Percentiles rank a stretch among this genome's conserved stretches.
These are phyloP conservation scores for Helianthus annuus DNA, from an alignment of 129 eudicot genomes.

Conservation along the genomic window DNA sequence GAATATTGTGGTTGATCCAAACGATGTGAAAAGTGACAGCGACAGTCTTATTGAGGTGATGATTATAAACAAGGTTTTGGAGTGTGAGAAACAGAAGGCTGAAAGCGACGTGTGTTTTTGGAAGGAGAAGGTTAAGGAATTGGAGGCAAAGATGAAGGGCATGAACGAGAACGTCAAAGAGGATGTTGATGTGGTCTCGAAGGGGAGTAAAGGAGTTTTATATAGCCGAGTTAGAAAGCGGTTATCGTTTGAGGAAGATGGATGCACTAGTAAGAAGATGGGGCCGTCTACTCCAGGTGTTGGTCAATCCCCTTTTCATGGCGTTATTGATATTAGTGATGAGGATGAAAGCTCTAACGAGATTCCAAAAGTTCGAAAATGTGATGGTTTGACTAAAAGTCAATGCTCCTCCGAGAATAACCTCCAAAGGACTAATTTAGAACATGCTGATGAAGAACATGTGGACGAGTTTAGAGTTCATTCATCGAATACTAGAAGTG, in stretches of 20 bases:
- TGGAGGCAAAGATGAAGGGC: slow-evolving; percentile 20
- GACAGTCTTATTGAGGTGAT: slow-evolving; percentile 37
- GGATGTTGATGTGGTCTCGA: background rate
- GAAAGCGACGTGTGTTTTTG: slow-evolving; percentile 40
- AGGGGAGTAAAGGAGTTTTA: background rate
- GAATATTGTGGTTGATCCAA: slow-evolving; percentile 23
- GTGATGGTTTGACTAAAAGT: slow-evolving; percentile 6
- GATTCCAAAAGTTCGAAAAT: slow-evolving; percentile 8
- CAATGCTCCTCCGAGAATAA: background rate
- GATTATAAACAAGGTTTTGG: slow-evolving; percentile 58
- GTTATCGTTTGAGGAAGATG: slow-evolving; percentile 39
- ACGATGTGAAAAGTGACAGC: slow-evolving; percentile 19
- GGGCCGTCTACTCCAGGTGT: slow-evolving; percentile 65
- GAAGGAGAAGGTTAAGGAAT: slow-evolving; percentile 45
- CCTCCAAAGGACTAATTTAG: background rate
- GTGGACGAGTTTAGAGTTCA: slow-evolving; percentile 11
- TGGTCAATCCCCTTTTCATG: slow-evolving; percentile 31
- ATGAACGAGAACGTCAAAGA: background rate
- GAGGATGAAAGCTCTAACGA: slow-evolving; percentile 32
- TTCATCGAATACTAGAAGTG: slow-evolving; percentile 19
- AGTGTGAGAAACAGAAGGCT: slow-evolving; percentile 56
- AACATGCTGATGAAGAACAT: slow-evolving; percentile 33
- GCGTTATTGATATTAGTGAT: slow-evolving; percentile 46
- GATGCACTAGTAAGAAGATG: slow-evolving; percentile 37
- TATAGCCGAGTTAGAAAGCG: slow-evolving; percentile 34